These are phyloP conservation scores for Thamnidium elegans DNA, from an alignment of 192 early-diverging fungal genomes.

Conservation along the genomic window DNA sequence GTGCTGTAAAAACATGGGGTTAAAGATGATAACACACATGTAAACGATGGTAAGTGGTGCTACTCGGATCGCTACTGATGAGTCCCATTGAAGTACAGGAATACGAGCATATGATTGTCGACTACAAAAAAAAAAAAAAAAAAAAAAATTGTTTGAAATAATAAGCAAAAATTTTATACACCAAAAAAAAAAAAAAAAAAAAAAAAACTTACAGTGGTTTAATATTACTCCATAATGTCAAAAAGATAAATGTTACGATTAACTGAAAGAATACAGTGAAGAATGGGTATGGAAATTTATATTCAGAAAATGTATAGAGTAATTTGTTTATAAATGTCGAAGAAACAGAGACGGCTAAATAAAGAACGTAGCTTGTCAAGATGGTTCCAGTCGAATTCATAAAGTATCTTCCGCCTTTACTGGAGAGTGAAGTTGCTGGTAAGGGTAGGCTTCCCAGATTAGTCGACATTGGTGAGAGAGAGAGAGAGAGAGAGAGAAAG, in stretches of 20 bases:
- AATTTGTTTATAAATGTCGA: slow-evolving; percentile 58
- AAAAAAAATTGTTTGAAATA: no score
- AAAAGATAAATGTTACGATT: slow-evolving; percentile 45
- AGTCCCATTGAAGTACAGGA: slow-evolving; percentile 53
- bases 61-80: slow-evolving; percentile 40
- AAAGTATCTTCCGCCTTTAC: neutral
- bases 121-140: slow-evolving; percentile 33
- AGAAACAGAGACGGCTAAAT: slow-evolving; percentile 50
- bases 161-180: no score
- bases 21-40: slow-evolving; percentile 57
- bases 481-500: no score
- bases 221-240: slow-evolving; percentile 43
- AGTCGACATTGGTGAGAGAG: neutral
- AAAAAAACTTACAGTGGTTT: slow-evolving; percentile 42
- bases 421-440: neutral
- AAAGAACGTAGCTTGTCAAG: slow-evolving; percentile 31
- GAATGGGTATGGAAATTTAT: slow-evolving; percentile 57
- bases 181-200: neutral
- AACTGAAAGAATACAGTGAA: slow-evolving; percentile 61
- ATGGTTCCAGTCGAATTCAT: neutral
- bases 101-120: slow-evolving; percentile 19
- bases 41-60: slow-evolving; percentile 54
- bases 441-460: neutral
- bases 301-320: slow-evolving; percentile 37
- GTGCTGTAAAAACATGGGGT: slow-evolving; percentile 56